Conservation (phyloP, 257 asterid species). For the Solanum clarkiae region DNA sequence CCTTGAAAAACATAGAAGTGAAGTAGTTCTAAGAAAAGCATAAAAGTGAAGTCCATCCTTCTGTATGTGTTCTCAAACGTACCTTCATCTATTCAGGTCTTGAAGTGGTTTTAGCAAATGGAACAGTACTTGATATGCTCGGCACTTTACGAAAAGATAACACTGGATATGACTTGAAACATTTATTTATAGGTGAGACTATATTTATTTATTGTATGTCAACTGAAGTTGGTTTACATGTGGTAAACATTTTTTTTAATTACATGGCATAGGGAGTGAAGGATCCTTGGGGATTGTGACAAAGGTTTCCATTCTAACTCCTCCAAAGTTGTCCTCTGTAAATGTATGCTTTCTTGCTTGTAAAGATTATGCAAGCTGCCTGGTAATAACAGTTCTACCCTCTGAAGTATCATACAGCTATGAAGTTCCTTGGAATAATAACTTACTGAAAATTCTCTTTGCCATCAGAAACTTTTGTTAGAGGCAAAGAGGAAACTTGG, state of each 20-base stretch:
- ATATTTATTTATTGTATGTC: constrained; percentile 1
- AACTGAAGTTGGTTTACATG: constrained; percentile 5
- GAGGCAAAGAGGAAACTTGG: constrained; percentile 92
- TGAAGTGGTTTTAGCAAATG: constrained; percentile 93
- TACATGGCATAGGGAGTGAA: constrained; percentile 67
- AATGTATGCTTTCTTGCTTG: constrained; percentile 93
- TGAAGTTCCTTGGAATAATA: background rate
- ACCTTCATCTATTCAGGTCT: constrained; percentile 47
- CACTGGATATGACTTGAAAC: constrained; percentile 97
- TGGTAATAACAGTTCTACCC: constrained; percentile 37
- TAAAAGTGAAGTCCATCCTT: background rate
- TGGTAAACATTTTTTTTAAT: background rate
- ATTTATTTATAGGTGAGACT: constrained; percentile 74
- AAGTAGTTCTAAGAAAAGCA: background rate
- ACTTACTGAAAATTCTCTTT: constrained; percentile 3
- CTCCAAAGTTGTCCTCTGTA: constrained; percentile 80
- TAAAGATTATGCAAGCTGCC: constrained; percentile 80
- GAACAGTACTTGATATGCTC: constrained; percentile 93
- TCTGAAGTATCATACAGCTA: background rate
- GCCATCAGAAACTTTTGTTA: constrained; percentile 49
- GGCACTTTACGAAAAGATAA: constrained; percentile 92
- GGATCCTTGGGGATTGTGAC: constrained; percentile 94
- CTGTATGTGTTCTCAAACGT: background rate
- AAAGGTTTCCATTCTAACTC: constrained; percentile 90
- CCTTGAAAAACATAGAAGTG: background rate